Base-by-base conservation (phyloP, 2,329 filamentous ascomycete species). In the Xylariaceae sp. region DNA sequence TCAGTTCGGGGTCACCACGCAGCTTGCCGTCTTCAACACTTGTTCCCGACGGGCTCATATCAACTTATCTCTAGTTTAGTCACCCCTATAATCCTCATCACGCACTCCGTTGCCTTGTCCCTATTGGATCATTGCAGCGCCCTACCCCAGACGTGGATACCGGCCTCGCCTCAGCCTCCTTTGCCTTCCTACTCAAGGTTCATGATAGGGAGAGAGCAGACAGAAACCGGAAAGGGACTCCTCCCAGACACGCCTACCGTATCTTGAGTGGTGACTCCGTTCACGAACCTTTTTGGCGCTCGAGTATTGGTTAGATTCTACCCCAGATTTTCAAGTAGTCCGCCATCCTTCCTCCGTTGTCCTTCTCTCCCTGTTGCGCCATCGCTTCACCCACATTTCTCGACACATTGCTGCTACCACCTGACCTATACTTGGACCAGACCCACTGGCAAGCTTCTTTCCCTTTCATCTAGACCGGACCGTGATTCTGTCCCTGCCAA, bases 101-200 rank as follows among this genome's bases (percentile, higher is more conserved):
- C 30, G 37, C 36, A 15, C 35, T 26, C 18, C 32, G 15, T 36
- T 26, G 32, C 6, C 6, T 27, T 20, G 15, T 36, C 41, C 50
- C 30, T 50, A 57, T 51, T 51, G 50, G 48, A 33, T 36, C 26
- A 23, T 40, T 48, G 32, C 49, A n/a, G 40, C 35, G 33, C 45
- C 46, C 32, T 57, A 45, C 42, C 50, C 57, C 50, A 23, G 54
- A 55, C 44, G 43, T 53, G 49, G 49, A 48, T 47, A 36, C 45
- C 16, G 44, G 37, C 55, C 50, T 55, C 43, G 27, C 37, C 52
- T 60, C 57, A 60, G 57, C 59, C 57, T 50, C 53, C 36, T 27
- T 45, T 35, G n/a, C 43, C 54, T 49, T 48, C 50, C 45, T 43
- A 41, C 35, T 52, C 49, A 39, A 27, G 36, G 33, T 33, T 49